Base-by-base conservation (phyloP, 768 basidiomycete species). In the Xanthoconium purpureum region DNA sequence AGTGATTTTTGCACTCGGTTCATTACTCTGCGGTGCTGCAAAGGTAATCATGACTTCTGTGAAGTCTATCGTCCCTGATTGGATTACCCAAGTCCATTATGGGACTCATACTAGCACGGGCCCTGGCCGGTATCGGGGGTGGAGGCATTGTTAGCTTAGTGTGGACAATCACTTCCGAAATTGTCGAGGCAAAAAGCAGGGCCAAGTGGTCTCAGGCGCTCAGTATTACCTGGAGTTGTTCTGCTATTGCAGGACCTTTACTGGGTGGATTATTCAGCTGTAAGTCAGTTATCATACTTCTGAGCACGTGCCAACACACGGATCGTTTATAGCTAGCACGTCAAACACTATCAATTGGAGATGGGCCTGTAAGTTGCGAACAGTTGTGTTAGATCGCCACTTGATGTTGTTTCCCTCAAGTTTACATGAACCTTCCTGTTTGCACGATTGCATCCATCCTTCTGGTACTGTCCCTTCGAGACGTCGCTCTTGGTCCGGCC, bases 121-220 rank as follows among this genome's bases (percentile, higher is more conserved):
- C 74, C 49, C 56, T 82, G 52, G 87, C 89, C 57, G 91, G 91
- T 42, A 77, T 90, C 56, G 91, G 91, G n/a, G 91, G 87, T 15
- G 91, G 91, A 36, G 91, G 91, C 10, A 91, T 94, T 60, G 91
- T 92, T 55, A 83, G 83, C 67, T 80, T 87, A 42, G 90, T 93
- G 36, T 93, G 91, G 91, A 83, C 89, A 24, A 86, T 94, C 56
- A 91, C 89, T 44, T 82, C 90, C 60, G 91, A 94, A 69, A 84
- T 94, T 56, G 91, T 93, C 40, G 83, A 86, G 68, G 78, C 84
- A 30, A 77, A 75, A 57, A 75, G 80, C 56, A 83, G 89, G 55
- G 86, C 89, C 47, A 89, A 84, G 68, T 93, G 89, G 91, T 90
- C 88, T 12, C 88, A 89, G 69, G 89, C 89, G 18, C 78, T 92